Evolutionary conservation across 306 rosid genomes (phyloP), one percentile per base, ranked within the genome.

Genomic region (Begonia loranthoides): DNA sequence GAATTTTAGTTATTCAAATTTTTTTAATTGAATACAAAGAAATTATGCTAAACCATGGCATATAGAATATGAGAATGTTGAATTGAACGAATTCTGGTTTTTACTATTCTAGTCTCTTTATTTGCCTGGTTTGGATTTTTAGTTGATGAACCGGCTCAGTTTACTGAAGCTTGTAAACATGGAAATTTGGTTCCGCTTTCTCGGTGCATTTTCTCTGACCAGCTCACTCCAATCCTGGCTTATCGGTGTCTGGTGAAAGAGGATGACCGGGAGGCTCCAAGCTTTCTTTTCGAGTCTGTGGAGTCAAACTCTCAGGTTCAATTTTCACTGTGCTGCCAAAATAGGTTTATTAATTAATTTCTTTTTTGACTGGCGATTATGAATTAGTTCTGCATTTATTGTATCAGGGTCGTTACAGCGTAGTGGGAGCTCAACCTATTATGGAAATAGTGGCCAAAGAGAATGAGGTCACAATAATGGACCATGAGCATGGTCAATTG

Each of bases 381-480:
- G 17, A 65, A 49, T 54, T 9, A 43, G 49, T 67, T 28, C 9
- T 50, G 53, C 41, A 49, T 70, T 69, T 58, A 19, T 59, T 61
- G 51, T 61, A 39, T 17, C 10, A 87, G 96, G 96, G 96, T 13
- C 82, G 94, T 14, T 88, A 72, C 49, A 88, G 96, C 54, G 78
- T 79, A 24, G 62, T 88, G 2, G 94, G 96, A 63, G 81, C 88
- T 68, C 77, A 75, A 15, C 96, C 96, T 51, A 45, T 65, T 13
- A 66, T 88, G 71, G 96, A 88, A 67, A 52, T 88, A 22, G 86
- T 88, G 65, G 94, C 88, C 0, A 84, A 81, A 72, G 93, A 76
- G 52, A 75, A 88, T 28, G 76, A 53, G 54, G 87, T 88, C 3
- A 73, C 77, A 0, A 64, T 70, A 60, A 76, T 81, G 71, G 93